Evolutionary conservation across 768 basidiomycete genomes (phyloP).

Genomic region (Pleurotus salmoneostramineus): DNA sequence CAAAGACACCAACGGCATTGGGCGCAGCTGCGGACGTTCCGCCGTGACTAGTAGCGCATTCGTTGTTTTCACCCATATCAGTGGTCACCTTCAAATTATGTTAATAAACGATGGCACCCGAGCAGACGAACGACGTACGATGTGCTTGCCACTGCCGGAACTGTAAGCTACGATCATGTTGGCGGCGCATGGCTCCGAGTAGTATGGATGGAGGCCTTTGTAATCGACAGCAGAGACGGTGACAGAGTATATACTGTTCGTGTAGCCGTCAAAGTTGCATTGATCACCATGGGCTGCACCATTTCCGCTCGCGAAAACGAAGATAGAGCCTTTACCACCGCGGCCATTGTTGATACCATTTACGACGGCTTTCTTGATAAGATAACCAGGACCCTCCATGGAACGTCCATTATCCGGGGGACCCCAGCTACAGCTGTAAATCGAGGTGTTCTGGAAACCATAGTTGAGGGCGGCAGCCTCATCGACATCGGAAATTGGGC

Average conservation of each 20-base stretch:
- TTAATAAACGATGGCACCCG: slow-evolving; percentile 11
- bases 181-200: slow-evolving; percentile 96
- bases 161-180: slow-evolving; percentile 97
- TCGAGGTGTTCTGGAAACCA: slow-evolving; percentile 86
- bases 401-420: slow-evolving; percentile 92
- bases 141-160: slow-evolving; percentile 90
- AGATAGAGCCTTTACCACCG: slow-evolving; percentile 86
- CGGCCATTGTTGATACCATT: slow-evolving; percentile 93
- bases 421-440: slow-evolving; percentile 98
- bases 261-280: slow-evolving; percentile 99
- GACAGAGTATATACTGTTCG: slow-evolving; percentile 94
- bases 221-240: slow-evolving; percentile 95
- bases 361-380: slow-evolving; percentile 91
- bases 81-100: slow-evolving; percentile 73
- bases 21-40: slow-evolving; percentile 98
- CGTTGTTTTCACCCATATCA: slow-evolving; percentile 74
- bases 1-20: slow-evolving; percentile 91
- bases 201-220: slow-evolving; percentile 92
- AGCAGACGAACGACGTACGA: slow-evolving; percentile 51
- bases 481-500: slow-evolving; percentile 91
- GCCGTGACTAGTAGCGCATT: slow-evolving; percentile 81
- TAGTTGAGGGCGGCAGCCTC: slow-evolving; percentile 95
- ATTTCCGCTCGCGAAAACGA: slow-evolving; percentile 97
- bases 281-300: slow-evolving; percentile 90
- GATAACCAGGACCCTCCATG: slow-evolving; percentile 91